These are phyloP conservation scores for Hamigera avellanea DNA, from an alignment of 495 filamentous ascomycete species.

Conservation along the genomic window DNA sequence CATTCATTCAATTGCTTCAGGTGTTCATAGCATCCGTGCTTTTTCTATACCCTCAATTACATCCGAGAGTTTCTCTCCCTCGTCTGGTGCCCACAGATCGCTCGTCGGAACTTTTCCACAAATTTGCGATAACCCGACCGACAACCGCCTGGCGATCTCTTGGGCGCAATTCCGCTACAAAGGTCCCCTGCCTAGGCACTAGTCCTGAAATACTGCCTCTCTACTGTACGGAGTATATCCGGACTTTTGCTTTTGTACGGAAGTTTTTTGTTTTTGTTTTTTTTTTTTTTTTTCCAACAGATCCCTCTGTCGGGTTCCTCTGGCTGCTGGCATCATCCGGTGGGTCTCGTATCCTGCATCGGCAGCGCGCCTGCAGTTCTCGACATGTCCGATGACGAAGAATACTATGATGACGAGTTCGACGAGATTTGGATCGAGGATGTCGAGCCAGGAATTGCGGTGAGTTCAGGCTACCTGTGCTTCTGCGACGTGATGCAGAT, in stretches of 20 bases:
- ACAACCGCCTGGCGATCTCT: too few relatives aligned
- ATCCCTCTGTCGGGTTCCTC: not conserved
- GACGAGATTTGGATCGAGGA: constrained; percentile 32
- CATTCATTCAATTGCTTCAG: too few relatives aligned
- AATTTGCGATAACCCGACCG: too few relatives aligned
- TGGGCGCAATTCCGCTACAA: too few relatives aligned
- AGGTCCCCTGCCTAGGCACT: too few relatives aligned
- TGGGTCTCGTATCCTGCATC: not conserved
- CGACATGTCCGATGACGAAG: constrained; percentile 40
- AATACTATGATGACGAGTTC: constrained; percentile 30
- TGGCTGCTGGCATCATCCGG: not conserved
- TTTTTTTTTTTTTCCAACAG: not conserved
- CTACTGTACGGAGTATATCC: too few relatives aligned
- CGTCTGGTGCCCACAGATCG: too few relatives aligned
- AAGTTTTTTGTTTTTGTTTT: not conserved
- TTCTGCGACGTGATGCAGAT: not conserved
- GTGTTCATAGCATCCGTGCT: too few relatives aligned
- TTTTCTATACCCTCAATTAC: too few relatives aligned
- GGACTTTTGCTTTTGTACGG: not conserved
- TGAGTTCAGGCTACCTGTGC: constrained; percentile 14
- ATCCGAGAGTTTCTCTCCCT: too few relatives aligned
- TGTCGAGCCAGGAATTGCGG: constrained; percentile 26
- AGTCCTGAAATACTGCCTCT: too few relatives aligned
- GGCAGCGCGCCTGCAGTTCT: not conserved
- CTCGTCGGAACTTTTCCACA: too few relatives aligned